Percentiles rank a stretch among this genome's conserved stretches.
These are phyloP conservation scores for Geotrichum siamense DNA, from an alignment of 1,139 yeast genomes.

Conservation along the genomic window DNA sequence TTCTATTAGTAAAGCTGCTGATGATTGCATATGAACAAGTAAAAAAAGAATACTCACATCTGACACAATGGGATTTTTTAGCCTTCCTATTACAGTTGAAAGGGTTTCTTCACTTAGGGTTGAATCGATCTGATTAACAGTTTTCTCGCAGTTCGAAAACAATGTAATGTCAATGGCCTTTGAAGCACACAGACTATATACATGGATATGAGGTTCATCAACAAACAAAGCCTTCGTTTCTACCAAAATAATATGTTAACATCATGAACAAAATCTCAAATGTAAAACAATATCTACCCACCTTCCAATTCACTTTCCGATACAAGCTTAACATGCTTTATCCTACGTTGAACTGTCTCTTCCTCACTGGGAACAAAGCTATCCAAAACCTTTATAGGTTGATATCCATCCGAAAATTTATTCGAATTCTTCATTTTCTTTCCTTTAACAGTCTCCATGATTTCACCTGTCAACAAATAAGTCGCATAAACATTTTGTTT, in stretches of 20 bases:
- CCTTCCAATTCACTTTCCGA: conserved; percentile 17
- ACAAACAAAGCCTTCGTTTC: conserved; percentile 11
- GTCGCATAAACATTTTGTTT: conserved; percentile 23
- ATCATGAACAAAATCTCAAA: neutral
- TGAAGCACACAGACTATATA: conserved; percentile 15
- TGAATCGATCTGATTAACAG: conserved; percentile 9
- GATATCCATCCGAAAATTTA: conserved; percentile 18
- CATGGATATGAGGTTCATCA: conserved; percentile 12
- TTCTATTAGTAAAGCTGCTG: no score
- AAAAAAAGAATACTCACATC: conserved; percentile 15
- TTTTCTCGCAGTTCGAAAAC: conserved; percentile 11
- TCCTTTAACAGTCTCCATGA: conserved; percentile 2
- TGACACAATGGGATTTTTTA: conserved; percentile 14
- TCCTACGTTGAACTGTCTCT: conserved; percentile 1
- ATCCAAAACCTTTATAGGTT: conserved; percentile 23
- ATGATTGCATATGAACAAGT: no score
- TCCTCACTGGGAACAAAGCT: conserved; percentile 3
- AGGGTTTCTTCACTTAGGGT: conserved; percentile 2
- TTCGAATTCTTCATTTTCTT: conserved; percentile 6
- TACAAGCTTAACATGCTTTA: conserved; percentile 8
- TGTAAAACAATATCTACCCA: conserved; percentile 1
- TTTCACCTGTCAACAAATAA: conserved; percentile 21
- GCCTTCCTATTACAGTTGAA: conserved; percentile 10
- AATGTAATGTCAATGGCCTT: conserved; percentile 11
- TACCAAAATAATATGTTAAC: neutral